These are phyloP conservation scores for Ceratocystis diversiconidia DNA, from an alignment of 2,329 filamentous ascomycete genomes.

Conservation along the genomic window DNA sequence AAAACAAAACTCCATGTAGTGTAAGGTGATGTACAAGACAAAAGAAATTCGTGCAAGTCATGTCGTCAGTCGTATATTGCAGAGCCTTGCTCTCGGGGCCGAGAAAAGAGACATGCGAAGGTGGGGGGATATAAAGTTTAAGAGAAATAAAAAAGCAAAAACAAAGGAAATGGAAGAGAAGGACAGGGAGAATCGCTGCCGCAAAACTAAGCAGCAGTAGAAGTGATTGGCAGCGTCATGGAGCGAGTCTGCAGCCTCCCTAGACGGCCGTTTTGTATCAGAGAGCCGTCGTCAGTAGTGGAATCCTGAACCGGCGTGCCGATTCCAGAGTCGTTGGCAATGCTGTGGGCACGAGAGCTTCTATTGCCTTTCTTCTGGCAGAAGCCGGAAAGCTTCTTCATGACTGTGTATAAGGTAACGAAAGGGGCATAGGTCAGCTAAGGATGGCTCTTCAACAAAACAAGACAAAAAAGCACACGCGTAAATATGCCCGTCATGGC, in stretches of 20 bases:
- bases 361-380: slow-evolving; percentile 10
- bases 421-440: slow-evolving; percentile 4
- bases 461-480: neutral
- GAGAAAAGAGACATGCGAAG: neutral
- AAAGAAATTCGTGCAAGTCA: slow-evolving; percentile 16
- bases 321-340: slow-evolving; percentile 18
- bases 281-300: slow-evolving; percentile 8
- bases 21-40: slow-evolving; percentile 14
- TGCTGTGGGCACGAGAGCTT: slow-evolving; percentile 8
- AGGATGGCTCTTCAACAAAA: slow-evolving; percentile 4
- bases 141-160: slow-evolving; percentile 1
- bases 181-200: neutral
- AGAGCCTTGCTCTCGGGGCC: neutral
- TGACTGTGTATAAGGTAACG: slow-evolving; percentile 10
- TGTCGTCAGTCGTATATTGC: slow-evolving; percentile 17
- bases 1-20: slow-evolving; percentile 12
- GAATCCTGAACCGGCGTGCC: slow-evolving; percentile 13
- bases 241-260: slow-evolving; percentile 8
- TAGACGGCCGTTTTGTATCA: slow-evolving; percentile 10
- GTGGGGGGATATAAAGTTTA: neutral
- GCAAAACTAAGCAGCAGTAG: neutral
- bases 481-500: slow-evolving; percentile 1
- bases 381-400: slow-evolving; percentile 16
- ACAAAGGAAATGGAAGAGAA: neutral
- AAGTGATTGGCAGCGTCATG: slow-evolving; percentile 4